Evolutionary conservation across 2,329 filamentous ascomycete genomes (phyloP), one percentile per base, ranked within the genome.

Genomic region (Calonectria pseudoturangicola): DNA sequence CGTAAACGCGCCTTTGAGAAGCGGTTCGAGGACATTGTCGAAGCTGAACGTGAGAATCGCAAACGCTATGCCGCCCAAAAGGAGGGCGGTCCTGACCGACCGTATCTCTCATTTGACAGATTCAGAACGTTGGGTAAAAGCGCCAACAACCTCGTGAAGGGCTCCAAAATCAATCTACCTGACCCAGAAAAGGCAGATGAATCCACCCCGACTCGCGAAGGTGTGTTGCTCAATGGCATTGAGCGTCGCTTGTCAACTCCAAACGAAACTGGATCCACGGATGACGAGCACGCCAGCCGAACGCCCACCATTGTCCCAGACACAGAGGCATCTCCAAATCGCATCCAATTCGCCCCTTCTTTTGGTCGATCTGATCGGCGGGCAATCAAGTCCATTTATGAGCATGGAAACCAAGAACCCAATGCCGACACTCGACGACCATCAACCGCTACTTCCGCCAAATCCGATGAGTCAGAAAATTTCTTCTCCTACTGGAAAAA

Each of bases 1-100:
- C 86, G 92, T 47, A 90, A 89, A 77, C 85, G 86, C 71, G 90
- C 90, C 13, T 94, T 94, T 75, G 89, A 93, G 81, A 86, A 85
- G 70, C 88, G 90, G 25, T 91, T 94, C 72, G 83, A 88, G 68
- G 83, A 86, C 51, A 86, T 93, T 69, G 87, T 88, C 2, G 81
- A 86, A 75, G 81, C 82, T 58, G 82, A 86, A 71, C 81, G 82
- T 36, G 82, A 84, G 66, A 80, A 78, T 39, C 74, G 76, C 64
- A 79, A 72, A 62, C 74, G 74, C 13, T 76, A 73, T 15, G 66
- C 66, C 39, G 74, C 63, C 18, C 18, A 43, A 13, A 74, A 67
- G 51, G 41, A 66, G 25, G 41, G 48, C 15, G 65, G 69, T 8
- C 54, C 70, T 18, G 65, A 79, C 36, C 72, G 74, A 30, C 67